A percentile compares a stretch with the other conserved stretches of the same genome.
Conservation (phyloP, 169 alveolate species). For the Cryptosporidium felis region DNA sequence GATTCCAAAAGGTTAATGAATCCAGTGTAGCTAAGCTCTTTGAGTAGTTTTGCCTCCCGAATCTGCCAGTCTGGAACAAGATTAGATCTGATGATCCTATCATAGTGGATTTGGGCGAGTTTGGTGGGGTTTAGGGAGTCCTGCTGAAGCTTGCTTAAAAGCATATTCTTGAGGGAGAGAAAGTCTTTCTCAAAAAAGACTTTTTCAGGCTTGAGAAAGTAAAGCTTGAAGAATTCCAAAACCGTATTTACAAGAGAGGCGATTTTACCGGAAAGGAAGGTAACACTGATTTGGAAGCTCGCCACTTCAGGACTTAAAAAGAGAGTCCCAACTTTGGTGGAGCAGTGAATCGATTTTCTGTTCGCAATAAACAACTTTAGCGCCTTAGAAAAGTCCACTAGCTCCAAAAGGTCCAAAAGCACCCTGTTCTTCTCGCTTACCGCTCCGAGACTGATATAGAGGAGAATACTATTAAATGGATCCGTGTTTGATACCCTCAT, state of each 20-base stretch:
- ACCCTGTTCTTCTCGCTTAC: background rate
- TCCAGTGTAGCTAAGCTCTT: background rate
- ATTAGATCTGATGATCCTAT: constrained; percentile 19
- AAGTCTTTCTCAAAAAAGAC: constrained; percentile 26
- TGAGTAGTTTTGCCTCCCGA: background rate
- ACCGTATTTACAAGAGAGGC: background rate
- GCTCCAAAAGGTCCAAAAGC: constrained; percentile 13
- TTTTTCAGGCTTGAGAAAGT: constrained; percentile 9
- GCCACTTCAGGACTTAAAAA: background rate
- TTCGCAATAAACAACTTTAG: constrained; percentile 22
- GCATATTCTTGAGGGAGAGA: constrained; percentile 9
- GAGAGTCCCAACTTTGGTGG: constrained; percentile 3
- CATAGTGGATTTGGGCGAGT: constrained; percentile 5
- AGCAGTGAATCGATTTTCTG: background rate
- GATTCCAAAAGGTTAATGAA: background rate
- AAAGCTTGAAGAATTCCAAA: constrained; percentile 6
- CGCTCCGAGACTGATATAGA: constrained; percentile 13
- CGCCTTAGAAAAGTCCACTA: background rate
- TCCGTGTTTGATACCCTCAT: constrained; percentile 12
- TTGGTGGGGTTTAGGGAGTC: background rate
- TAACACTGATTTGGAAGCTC: constrained; percentile 10
- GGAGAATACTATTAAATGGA: background rate
- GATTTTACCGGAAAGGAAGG: constrained; percentile 16
- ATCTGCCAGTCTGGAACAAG: constrained; percentile 3
- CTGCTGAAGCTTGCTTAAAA: constrained; percentile 6